Conservation (phyloP, 352 stramenopile genomes). For the Globisporangium barbulae region DNA sequence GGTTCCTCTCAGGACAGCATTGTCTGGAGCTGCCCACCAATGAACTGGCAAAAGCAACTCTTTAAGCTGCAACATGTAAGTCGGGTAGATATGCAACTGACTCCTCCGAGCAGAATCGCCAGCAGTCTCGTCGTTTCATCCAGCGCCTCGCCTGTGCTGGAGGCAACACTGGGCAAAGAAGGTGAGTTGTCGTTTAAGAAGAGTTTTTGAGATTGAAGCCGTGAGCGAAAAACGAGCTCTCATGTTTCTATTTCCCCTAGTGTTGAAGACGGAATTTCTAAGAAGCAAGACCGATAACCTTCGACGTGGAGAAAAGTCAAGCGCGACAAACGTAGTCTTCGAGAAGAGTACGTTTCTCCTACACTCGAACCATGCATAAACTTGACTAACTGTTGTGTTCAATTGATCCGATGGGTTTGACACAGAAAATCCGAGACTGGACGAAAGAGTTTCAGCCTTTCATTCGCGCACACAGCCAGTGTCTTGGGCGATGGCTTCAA, state of each 20-base stretch:
- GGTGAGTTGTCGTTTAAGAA: background rate
- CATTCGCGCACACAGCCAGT: constrained; percentile 7
- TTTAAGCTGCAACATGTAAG: constrained; percentile 17
- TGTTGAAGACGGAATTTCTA: background rate
- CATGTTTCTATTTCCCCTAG: too few species aligned
- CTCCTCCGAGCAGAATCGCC: background rate
- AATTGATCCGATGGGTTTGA: background rate
- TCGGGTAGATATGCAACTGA: background rate
- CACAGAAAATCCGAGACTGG: background rate
- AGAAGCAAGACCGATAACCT: background rate
- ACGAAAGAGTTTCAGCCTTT: background rate
- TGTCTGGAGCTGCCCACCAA: constrained; percentile 27
- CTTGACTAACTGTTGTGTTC: background rate
- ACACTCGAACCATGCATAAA: too few species aligned
- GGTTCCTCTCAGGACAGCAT: constrained; percentile 41
- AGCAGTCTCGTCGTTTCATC: background rate
- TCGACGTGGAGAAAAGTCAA: background rate
- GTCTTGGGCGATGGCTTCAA: constrained; percentile 35
- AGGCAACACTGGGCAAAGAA: background rate
- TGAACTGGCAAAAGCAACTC: constrained; percentile 41
- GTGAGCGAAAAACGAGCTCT: too few species aligned
- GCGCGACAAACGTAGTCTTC: background rate
- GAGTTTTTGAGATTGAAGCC: background rate
- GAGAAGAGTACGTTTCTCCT: background rate
- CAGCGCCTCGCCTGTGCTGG: background rate